Evolutionary conservation across 805 yeast genomes (phyloP).

Genomic region (Ascoidea tarda): DNA sequence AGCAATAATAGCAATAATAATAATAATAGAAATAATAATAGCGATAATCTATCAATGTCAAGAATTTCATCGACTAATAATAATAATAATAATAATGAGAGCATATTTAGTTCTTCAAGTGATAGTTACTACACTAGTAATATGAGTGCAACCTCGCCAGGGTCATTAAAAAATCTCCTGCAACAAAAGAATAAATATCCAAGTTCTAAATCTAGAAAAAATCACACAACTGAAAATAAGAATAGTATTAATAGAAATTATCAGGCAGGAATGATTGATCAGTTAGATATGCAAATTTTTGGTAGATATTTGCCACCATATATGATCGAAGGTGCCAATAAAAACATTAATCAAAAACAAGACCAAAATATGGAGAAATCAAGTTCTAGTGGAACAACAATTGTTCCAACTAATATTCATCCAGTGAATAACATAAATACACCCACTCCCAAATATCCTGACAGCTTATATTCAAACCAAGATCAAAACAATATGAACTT

Average conservation of each 20-base stretch:
- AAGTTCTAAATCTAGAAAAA: background rate
- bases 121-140: background rate
- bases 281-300: constrained; percentile 70
- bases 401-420: background rate
- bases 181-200: background rate
- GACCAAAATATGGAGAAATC: background rate
- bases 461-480: background rate
- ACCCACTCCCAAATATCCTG: background rate
- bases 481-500: background rate
- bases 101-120: too few species aligned
- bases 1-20: background rate
- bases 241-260: constrained; percentile 8
- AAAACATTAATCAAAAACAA: background rate
- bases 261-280: constrained; percentile 64
- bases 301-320: constrained; percentile 78
- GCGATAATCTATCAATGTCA: constrained; percentile 1
- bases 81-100: background rate
- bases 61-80: background rate
- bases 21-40: background rate
- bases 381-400: background rate
- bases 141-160: background rate
- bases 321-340: constrained; percentile 31
- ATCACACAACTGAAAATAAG: background rate
- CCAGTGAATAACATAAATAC: background rate
- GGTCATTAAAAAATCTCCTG: background rate